Conservation (phyloP, 768 basidiomycete genomes). For the Hebeloma cylindrosporum region DNA sequence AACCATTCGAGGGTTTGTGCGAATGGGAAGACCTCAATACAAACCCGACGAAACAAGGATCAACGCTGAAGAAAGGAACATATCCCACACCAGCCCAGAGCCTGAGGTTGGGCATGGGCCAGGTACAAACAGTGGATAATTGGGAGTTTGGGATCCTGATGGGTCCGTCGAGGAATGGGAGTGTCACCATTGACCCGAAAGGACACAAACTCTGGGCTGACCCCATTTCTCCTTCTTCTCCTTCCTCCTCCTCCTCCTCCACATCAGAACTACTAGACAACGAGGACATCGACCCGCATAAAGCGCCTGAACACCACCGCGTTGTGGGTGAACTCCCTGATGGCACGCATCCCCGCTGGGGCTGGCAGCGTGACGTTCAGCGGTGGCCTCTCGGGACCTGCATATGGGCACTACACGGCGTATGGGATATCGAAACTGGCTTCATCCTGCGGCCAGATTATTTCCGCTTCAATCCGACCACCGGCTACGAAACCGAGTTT, state of each 20-base stretch:
- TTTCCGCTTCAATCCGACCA: slow-evolving; percentile 51
- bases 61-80: slow-evolving; percentile 82
- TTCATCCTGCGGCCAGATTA: slow-evolving; percentile 71
- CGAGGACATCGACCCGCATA: no score
- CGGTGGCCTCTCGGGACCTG: slow-evolving; percentile 77
- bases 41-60: slow-evolving; percentile 66
- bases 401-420: slow-evolving; percentile 85
- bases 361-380: slow-evolving; percentile 71
- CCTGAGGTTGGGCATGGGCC: slow-evolving; percentile 86
- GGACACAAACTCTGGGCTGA: slow-evolving; percentile 79
- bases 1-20: slow-evolving; percentile 83
- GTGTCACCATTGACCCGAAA: slow-evolving; percentile 81
- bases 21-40: slow-evolving; percentile 64
- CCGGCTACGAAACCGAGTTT: slow-evolving; percentile 58
- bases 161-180: slow-evolving; percentile 74
- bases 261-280: no score
- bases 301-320: background rate
- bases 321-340: slow-evolving; percentile 49
- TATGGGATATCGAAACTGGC: slow-evolving; percentile 81
- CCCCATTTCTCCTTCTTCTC: no score
- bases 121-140: slow-evolving; percentile 76
- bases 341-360: slow-evolving; percentile 69
- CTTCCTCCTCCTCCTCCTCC: no score
- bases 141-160: slow-evolving; percentile 79
- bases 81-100: slow-evolving; percentile 84